phyloP scores from a whole-genome alignment of 208 protist species.

The Leishmania lainsoni region DNA sequence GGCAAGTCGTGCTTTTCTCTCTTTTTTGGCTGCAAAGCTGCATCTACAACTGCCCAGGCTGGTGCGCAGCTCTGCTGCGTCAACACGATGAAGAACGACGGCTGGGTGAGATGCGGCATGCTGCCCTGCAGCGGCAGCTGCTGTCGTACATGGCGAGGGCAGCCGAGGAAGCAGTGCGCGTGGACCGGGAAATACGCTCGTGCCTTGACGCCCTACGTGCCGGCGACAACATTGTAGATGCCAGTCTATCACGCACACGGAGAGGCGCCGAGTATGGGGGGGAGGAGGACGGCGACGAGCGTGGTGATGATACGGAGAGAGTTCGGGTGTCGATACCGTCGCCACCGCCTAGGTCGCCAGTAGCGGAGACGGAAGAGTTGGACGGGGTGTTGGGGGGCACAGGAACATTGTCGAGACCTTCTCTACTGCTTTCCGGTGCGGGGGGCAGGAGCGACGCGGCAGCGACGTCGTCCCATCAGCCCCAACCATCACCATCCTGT shows the following conservation, averaged over 20 bases:
- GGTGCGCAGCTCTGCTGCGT: conserved; percentile 21
- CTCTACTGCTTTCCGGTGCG: not conserved
- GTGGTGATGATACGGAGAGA: not conserved
- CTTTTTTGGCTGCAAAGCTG: conserved; percentile 34
- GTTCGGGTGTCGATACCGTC: not conserved
- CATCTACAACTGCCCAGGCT: conserved; percentile 37
- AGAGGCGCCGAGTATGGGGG: not conserved
- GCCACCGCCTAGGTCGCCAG: not conserved
- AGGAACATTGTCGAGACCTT: too few relatives aligned
- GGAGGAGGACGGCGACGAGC: not conserved
- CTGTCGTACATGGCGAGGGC: conserved; percentile 12
- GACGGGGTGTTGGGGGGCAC: not conserved
- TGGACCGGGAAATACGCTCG: conserved; percentile 21
- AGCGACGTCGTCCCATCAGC: not conserved
- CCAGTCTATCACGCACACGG: not conserved
- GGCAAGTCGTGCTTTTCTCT: conserved; percentile 30
- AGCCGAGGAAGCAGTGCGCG: conserved; percentile 19
- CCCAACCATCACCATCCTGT: not conserved
- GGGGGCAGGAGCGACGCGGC: not conserved
- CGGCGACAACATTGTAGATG: conserved; percentile 13
- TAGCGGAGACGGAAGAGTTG: not conserved
- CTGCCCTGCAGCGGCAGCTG: conserved; percentile 26
- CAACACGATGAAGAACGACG: conserved; percentile 28
- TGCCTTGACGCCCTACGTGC: conserved; percentile 27
- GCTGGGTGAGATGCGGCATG: conserved; percentile 19